These are phyloP conservation scores for Lentinula boryana DNA, from an alignment of 768 basidiomycete genomes.

Conservation along the genomic window DNA sequence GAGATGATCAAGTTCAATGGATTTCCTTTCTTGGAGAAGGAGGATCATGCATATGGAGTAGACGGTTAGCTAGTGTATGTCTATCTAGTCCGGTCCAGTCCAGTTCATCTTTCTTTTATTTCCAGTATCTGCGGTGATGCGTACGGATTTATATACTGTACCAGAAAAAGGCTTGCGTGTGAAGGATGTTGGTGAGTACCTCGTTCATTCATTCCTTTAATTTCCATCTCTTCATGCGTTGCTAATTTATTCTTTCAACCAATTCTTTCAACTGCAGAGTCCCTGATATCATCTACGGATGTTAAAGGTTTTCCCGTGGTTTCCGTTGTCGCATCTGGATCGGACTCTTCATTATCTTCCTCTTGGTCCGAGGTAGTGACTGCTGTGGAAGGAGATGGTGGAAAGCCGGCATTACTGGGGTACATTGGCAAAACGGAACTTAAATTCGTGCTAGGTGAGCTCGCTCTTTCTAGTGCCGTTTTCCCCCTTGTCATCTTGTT, in stretches of 20 bases:
- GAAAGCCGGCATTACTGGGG: conserved; percentile 58
- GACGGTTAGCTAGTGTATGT: conserved; percentile 51
- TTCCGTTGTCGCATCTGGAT: conserved; percentile 21
- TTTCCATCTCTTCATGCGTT: conserved; percentile 2
- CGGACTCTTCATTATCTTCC: neutral
- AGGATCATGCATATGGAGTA: conserved; percentile 88
- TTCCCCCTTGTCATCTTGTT: neutral
- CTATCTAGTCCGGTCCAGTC: too few species aligned
- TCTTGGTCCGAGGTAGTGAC: neutral
- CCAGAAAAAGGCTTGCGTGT: conserved; percentile 72
- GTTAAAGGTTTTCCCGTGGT: conserved; percentile 94
- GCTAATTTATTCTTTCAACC: too few species aligned
- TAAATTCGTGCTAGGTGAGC: conserved; percentile 74
- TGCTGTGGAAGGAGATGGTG: conserved; percentile 25
- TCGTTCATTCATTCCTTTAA: neutral
- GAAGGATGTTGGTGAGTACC: conserved; percentile 66
- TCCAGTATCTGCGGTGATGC: conserved; percentile 87
- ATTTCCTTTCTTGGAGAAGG: conserved; percentile 94
- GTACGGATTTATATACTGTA: conserved; percentile 68
- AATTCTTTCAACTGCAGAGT: conserved; percentile 38
- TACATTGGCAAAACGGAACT: conserved; percentile 88
- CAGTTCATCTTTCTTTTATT: neutral
- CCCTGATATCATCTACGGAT: conserved; percentile 59
- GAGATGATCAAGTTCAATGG: conserved; percentile 97
- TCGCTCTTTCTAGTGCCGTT: neutral